Evolutionary conservation across 2,329 filamentous ascomycete species (phyloP), one percentile per base, ranked within the genome.

Genomic region (Monosporascus sp.): DNA sequence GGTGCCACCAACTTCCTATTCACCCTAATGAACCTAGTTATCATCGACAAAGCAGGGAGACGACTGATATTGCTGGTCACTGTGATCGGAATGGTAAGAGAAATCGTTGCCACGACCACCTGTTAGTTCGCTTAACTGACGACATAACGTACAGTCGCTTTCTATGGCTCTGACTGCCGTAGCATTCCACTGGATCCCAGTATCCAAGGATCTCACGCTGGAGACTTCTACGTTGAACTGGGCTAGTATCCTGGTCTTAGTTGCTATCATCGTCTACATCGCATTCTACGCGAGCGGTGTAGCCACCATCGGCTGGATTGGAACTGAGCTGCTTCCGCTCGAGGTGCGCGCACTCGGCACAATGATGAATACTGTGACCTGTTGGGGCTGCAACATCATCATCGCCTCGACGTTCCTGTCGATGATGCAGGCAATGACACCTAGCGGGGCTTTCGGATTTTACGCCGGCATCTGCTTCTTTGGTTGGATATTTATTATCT

Each of bases 401-500:
- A 68, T 78, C 48, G 66, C 71, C 24, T 74, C 70, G 9, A 76
- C 74, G 0, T 78, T 78, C 61, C 58, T 78, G 38, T 70, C 72
- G 3, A 72, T 72, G 71, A 76, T 77, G 67, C 68, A 77, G 48
- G 62, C 59, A 14, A 71, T 70, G 51, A 77, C 74, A 1, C 74
- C 74, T 0, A 72, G 68, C 3, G 75, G 76, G 3, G 71, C 75
- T 0, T 78, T 78, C 52, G 74, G 74, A 1, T 78, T 78, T 62
- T 78, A 78, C 52, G 72, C 74, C 1, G 73, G 65, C 0, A 72
- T 78, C 24, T 77, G 74, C 56, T 71, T 74, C 52, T 56, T 75
- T 26, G 74, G 75, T 16, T 77, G 72, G 63, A 49, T 78, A 5
- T 71, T 73, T 48, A 68, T 77, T 17, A 67, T 72, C 37, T 72